A percentile compares a stretch with the other conserved stretches of the same genome.
Evolutionary conservation across 352 stramenopile species (phyloP).

Genomic region (Pythium folliculosum): DNA sequence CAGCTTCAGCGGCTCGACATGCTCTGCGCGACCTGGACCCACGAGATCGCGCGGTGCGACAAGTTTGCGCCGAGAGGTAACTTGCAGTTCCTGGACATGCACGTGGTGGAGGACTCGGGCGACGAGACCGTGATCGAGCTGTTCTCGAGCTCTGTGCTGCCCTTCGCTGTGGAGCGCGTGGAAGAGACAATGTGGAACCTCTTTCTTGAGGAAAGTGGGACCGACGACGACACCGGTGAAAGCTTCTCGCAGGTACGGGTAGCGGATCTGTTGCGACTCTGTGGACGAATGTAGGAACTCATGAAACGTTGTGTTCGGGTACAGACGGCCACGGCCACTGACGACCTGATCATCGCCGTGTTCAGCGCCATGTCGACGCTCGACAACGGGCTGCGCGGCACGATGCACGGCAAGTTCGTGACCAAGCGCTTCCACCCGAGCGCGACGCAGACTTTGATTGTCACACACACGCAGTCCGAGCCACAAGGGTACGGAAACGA

Average conservation of each 20-base stretch:
- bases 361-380: constrained; percentile 9
- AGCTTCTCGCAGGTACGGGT: constrained; percentile 5
- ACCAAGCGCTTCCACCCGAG: constrained; percentile 2
- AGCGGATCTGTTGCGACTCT: neutral
- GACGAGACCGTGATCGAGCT: constrained; percentile 7
- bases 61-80: neutral
- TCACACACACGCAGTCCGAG: constrained; percentile 7
- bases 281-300: neutral
- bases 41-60: constrained; percentile 2
- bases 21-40: neutral
- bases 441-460: neutral
- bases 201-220: neutral
- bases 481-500: constrained; percentile 4
- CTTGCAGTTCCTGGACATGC: constrained; percentile 16
- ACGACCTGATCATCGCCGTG: constrained; percentile 15
- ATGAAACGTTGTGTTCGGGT: neutral
- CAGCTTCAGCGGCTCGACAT: constrained; percentile 6
- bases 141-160: constrained; percentile 4
- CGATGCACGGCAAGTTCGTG: constrained; percentile 13
- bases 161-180: neutral
- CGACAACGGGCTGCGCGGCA: constrained; percentile 1
- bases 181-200: constrained; percentile 8
- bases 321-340: neutral
- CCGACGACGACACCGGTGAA: constrained; percentile 2
- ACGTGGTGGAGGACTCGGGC: neutral